Evolutionary conservation across 306 rosid genomes (phyloP), one percentile per base, ranked within the genome.

Genomic region (Adenanthera pavonina): DNA sequence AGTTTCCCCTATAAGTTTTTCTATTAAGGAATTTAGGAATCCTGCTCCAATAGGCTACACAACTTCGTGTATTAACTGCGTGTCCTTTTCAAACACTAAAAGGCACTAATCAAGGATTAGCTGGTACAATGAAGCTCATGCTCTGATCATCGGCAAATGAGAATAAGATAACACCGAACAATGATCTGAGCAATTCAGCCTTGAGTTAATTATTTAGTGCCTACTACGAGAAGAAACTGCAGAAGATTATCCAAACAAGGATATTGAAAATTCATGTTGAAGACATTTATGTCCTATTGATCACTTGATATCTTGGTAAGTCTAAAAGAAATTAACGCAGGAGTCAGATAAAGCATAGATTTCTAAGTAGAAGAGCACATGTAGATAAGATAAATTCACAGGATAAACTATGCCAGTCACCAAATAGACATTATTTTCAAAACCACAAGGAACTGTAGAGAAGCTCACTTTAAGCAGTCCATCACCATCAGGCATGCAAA

Each of bases 61-160:
- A 9, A 46, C 2, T 46, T 10, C 53, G 53, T 33, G 12, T 49
- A 72, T 36, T 60, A 77, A 46, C 43, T 49, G 33, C 40, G 72
- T 35, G 59, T 51, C 41, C 69, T 60, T 82, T 59, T 33, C 20
- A 57, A 64, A 34, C 53, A 46, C 11, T 61, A 60, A 43, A 51
- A 47, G 47, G 8, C 52, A 74, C 41, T 40, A 60, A 61, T 82
- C 8, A 57, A 20, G 48, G 66, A 76, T 30, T 20, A 1, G 5
- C 52, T 25, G 12, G 69, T 74, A 25, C 67, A 62, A 83, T 53
- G 35, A 71, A 60, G 40, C 36, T 69, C 47, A 76, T 57, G 6
- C 53, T 61, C 41, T 17, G 56, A 51, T 52, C 44, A 34, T 17
- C 15, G 2, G 17, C 35, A 73, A 65, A 65, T 3, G 13, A 13